Evolutionary conservation across 2,329 filamentous ascomycete species (phyloP), one percentile per base, ranked within the genome.

Genomic region (Fusarium circinatum): DNA sequence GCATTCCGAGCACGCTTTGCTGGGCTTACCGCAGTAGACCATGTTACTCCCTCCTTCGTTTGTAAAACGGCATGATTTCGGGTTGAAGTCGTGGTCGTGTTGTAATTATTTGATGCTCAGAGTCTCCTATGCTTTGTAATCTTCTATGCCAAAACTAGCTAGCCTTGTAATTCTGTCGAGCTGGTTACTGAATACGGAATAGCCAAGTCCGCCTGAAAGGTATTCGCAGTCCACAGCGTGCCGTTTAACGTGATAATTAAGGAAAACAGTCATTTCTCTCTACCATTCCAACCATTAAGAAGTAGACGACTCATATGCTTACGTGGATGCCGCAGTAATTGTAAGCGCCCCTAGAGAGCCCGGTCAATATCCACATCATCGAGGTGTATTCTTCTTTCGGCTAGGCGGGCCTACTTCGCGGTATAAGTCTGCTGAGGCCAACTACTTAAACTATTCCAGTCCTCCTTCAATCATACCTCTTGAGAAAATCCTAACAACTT

Each of bases 401-500:
- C 22, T n/a, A 26, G 13, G 17, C 0, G 4, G 11, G 20, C 1
- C 15, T n/a, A 8, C 6, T 9, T 12, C 10, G 17, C 7, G 11
- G 24, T 13, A 9, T n/a, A 8, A 30, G 52, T 30, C 24, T 41
- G 22, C 14, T 41, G 36, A n/a, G 24, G 3, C 24, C 26, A n/a
- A 41, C 20, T 55, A 41, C 20, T 41, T 41, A 55, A 41, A 55
- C 20, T 0, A 28, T 41, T 0, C 3, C 26, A n/a, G 17, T 41
- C 13, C 51, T 18, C 36, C 24, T 36, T 41, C 6, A 4, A 20
- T 3, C 0, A 39, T 22, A 18, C 10, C 30, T 24, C 32, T 14
- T 11, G 20, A n/a, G 14, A 30, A n/a, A 30, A 6, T 10, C 5
- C 20, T 3, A 30, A 48, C 15, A 48, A 0, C 3, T 1, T 10